phyloP scores from a whole-genome alignment of 768 basidiomycete genomes.

The Pleurotus tuoliensis region DNA sequence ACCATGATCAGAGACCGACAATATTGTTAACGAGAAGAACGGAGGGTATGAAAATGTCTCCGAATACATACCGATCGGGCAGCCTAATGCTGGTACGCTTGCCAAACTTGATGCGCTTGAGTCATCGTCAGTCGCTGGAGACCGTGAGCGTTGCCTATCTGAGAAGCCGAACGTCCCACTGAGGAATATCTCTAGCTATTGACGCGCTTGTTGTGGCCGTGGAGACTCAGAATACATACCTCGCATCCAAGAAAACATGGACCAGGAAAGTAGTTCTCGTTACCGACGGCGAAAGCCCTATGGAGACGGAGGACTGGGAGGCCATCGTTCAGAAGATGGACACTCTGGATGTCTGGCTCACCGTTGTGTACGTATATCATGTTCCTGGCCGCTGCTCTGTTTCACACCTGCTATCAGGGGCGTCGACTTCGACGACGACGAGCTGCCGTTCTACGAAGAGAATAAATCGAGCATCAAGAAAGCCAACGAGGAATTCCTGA shows the following conservation, averaged over 20 bases:
- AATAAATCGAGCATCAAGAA: conserved; percentile 70
- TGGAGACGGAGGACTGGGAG: conserved; percentile 77
- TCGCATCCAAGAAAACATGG: conserved; percentile 76
- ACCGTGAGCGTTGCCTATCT: conserved; percentile 45
- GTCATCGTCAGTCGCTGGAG: conserved; percentile 55
- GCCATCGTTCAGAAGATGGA: conserved; percentile 64
- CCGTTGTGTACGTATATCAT: conserved; percentile 59
- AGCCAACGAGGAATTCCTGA: conserved; percentile 73
- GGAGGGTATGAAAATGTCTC: conserved; percentile 73
- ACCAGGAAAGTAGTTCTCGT: conserved; percentile 78
- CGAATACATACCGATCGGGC: conserved; percentile 65
- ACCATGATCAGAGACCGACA: conserved; percentile 52
- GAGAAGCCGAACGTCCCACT: not conserved
- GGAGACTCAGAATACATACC: conserved; percentile 68
- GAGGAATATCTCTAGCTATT: conserved; percentile 49
- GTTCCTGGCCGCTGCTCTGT: not conserved
- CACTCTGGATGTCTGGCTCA: conserved; percentile 49
- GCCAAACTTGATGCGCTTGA: conserved; percentile 58
- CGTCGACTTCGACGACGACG: conserved; percentile 81
- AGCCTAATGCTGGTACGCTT: conserved; percentile 64
- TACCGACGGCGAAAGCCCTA: conserved; percentile 80
- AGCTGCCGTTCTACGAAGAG: conserved; percentile 57
- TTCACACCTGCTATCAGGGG: conserved; percentile 46
- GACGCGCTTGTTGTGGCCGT: conserved; percentile 86
- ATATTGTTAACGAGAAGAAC: conserved; percentile 53